Evolutionary conservation across 2,329 filamentous ascomycete genomes (phyloP).

Genomic region (Aspergillus viridinutans): DNA sequence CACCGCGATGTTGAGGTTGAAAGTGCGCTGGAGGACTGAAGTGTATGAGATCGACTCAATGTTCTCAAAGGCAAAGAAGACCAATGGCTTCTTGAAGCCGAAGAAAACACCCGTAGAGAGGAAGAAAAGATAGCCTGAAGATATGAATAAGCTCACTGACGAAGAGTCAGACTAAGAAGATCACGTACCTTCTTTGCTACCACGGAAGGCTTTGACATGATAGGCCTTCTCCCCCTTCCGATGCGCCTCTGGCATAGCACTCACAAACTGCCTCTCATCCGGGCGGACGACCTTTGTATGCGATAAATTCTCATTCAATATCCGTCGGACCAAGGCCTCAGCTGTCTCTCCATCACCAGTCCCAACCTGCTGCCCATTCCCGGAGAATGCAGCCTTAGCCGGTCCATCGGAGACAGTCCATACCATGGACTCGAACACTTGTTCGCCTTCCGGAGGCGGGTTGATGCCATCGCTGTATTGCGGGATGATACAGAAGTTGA

Average conservation of each 20-base stretch:
- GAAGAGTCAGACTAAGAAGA: not conserved
- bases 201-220: constrained; percentile 60
- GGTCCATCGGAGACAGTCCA: constrained; percentile 56
- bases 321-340: constrained; percentile 39
- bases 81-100: constrained; percentile 62
- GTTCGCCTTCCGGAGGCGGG: constrained; percentile 37
- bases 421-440: constrained; percentile 52
- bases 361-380: constrained; percentile 42
- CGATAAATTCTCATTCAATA: constrained; percentile 48
- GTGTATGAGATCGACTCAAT: constrained; percentile 61
- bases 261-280: constrained; percentile 55
- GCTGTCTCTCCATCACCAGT: constrained; percentile 45
- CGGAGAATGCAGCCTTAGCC: constrained; percentile 42
- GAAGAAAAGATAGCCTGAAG: constrained; percentile 59
- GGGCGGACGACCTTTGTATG: constrained; percentile 50
- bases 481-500: constrained; percentile 60
- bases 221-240: constrained; percentile 60
- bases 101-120: constrained; percentile 59
- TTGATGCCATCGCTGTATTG: constrained; percentile 48
- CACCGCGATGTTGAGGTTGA: constrained; percentile 58
- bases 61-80: constrained; percentile 58
- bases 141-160: not conserved
- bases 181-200: constrained; percentile 59
- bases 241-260: constrained; percentile 57
- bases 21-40: constrained; percentile 60